These are phyloP conservation scores for Aurantiochytrium sp. DNA, from an alignment of 108 stramenopile species.

Conservation along the genomic window DNA sequence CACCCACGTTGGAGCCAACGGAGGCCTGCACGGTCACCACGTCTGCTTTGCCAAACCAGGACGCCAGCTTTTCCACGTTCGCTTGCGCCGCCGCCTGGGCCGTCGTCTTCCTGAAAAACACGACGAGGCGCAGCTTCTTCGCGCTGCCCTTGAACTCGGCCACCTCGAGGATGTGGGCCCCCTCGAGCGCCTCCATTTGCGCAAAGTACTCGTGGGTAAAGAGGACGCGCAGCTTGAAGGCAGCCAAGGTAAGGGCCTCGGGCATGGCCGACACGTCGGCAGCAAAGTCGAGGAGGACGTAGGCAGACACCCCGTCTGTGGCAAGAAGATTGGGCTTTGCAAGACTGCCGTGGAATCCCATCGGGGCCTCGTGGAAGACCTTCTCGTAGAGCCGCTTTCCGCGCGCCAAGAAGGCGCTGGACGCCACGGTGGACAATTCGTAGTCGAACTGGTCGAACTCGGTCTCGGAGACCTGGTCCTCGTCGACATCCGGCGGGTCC, in stretches of 20 bases:
- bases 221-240: neutral
- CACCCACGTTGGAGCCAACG: neutral
- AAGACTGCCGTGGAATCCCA: neutral
- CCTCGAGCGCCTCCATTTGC: neutral
- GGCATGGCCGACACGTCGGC: neutral
- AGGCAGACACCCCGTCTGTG: neutral
- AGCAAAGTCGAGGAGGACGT: neutral
- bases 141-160: slow-evolving; percentile 1
- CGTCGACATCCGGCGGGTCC: neutral
- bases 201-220: neutral
- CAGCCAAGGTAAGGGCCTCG: neutral
- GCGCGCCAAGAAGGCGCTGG: neutral
- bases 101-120: neutral
- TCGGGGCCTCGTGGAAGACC: neutral
- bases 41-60: neutral
- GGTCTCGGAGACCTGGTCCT: neutral
- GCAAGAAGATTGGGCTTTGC: neutral
- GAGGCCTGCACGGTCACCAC: neutral
- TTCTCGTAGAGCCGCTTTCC: neutral
- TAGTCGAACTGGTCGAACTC: neutral
- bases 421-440: neutral
- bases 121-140: neutral
- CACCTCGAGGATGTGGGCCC: neutral
- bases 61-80: neutral
- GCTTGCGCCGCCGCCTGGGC: no score